A percentile compares a stretch with the other conserved stretches of the same genome.
Evolutionary conservation across 345 rosid species (phyloP).

Genomic region (Salix arbutifolia): DNA sequence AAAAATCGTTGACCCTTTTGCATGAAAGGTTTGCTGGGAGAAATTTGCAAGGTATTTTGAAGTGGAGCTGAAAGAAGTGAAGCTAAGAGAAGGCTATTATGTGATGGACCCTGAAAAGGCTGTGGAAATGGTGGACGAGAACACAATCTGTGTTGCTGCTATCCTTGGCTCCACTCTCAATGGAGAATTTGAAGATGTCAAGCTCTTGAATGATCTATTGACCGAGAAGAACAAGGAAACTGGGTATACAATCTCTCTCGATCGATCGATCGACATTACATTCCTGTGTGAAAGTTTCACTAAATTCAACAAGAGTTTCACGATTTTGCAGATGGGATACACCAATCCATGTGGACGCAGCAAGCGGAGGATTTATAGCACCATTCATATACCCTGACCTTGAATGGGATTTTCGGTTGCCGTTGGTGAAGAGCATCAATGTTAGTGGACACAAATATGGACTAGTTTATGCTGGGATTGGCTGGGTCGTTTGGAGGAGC

Average conservation of each 20-base stretch:
- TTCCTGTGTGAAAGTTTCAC: no score
- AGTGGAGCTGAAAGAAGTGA: constrained; percentile 27
- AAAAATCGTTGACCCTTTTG: not conserved
- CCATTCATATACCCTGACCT: constrained; percentile 23
- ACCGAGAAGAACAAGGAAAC: constrained; percentile 16
- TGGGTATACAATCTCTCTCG: not conserved
- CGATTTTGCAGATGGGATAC: constrained; percentile 20
- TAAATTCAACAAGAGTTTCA: no score
- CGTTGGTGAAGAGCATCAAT: constrained; percentile 24
- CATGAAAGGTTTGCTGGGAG: constrained; percentile 21
- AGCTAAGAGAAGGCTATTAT: constrained; percentile 15
- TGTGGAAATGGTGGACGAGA: constrained; percentile 28
- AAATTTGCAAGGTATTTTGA: constrained; percentile 30
- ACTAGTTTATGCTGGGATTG: constrained; percentile 26
- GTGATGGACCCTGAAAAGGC: constrained; percentile 27
- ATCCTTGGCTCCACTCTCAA: constrained; percentile 28
- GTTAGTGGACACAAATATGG: constrained; percentile 33
- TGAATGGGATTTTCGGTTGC: constrained; percentile 31
- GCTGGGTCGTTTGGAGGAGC: constrained; percentile 29
- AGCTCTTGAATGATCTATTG: constrained; percentile 20
- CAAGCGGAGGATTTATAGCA: constrained; percentile 30
- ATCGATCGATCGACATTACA: no score
- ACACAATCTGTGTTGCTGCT: constrained; percentile 27
- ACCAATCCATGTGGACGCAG: constrained; percentile 32
- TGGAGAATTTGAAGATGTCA: constrained; percentile 32